Percentiles rank a stretch among this genome's conserved stretches.
Evolutionary conservation across 306 rosid species (phyloP).

Genomic region (Cucurbita pepo): DNA sequence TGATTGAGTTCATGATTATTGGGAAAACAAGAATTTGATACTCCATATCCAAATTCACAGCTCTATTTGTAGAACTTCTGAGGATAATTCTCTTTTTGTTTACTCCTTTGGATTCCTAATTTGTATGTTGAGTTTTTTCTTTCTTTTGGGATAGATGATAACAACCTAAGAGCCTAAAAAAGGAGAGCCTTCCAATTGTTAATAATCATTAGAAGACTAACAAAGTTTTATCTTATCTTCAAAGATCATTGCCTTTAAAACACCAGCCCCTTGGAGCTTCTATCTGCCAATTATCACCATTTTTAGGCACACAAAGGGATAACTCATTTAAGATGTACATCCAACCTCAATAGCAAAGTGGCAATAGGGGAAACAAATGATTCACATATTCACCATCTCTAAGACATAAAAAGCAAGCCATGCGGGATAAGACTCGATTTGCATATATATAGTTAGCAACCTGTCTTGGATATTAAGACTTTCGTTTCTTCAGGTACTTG

Average conservation of each 20-base stretch:
- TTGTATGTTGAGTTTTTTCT: not conserved
- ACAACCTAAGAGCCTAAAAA: not conserved
- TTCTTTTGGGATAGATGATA: not conserved
- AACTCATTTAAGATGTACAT: too few relatives aligned
- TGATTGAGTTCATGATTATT: not conserved
- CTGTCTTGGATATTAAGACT: not conserved
- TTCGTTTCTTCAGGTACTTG: too few relatives aligned
- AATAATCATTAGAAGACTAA: not conserved
- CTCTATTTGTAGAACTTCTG: not conserved
- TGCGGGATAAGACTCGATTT: not conserved
- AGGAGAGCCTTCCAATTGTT: not conserved
- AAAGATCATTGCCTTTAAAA: not conserved
- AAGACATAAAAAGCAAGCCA: not conserved
- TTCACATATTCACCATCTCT: not conserved
- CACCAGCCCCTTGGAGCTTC: not conserved
- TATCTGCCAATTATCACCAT: not conserved
- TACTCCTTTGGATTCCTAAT: not conserved
- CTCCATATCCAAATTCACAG: not conserved
- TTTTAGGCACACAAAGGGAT: too few relatives aligned
- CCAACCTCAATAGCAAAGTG: not conserved
- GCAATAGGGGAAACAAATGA: not conserved
- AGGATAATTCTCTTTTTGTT: not conserved
- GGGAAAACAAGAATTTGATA: not conserved
- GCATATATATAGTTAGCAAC: too few relatives aligned
- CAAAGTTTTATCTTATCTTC: not conserved